Conservation (phyloP, 2,329 filamentous ascomycete species). For the Ilyonectria robusta region DNA sequence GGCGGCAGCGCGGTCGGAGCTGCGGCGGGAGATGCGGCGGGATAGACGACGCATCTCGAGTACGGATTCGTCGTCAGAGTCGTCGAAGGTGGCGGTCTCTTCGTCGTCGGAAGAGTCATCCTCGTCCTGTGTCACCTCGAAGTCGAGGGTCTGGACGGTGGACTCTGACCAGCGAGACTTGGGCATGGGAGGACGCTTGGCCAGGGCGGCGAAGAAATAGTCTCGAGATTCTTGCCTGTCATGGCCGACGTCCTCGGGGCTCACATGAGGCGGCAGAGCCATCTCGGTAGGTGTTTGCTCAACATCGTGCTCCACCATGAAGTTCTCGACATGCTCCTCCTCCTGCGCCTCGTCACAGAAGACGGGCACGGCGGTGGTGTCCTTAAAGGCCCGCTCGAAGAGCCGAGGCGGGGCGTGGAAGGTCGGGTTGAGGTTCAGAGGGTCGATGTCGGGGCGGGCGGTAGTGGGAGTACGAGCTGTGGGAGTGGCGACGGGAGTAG, state of each 20-base stretch:
- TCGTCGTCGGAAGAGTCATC: conserved; percentile 39
- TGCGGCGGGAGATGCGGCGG: conserved; percentile 23
- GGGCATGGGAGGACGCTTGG: conserved; percentile 50
- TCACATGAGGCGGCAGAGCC: conserved; percentile 50
- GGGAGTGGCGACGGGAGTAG: conserved; percentile 41
- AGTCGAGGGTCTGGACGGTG: conserved; percentile 52
- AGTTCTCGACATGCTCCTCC: conserved; percentile 38
- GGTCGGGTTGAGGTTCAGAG: conserved; percentile 53
- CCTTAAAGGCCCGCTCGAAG: conserved; percentile 53
- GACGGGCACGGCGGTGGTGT: conserved; percentile 46
- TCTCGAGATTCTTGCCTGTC: conserved; percentile 48
- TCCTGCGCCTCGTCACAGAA: conserved; percentile 46
- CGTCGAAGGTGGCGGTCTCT: conserved; percentile 42
- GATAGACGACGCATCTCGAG: conserved; percentile 47
- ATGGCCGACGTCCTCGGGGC: conserved; percentile 43
- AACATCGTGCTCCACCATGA: conserved; percentile 43
- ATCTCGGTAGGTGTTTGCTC: conserved; percentile 47
- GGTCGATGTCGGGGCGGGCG: conserved; percentile 49
- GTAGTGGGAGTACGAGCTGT: conserved; percentile 42
- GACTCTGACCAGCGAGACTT: conserved; percentile 61
- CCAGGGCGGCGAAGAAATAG: conserved; percentile 52
- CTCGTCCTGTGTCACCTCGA: conserved; percentile 41
- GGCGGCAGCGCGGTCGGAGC: conserved; percentile 33
- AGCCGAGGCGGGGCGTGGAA: conserved; percentile 55
- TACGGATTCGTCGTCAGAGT: conserved; percentile 41